These are phyloP conservation scores for Cystobasidiopsis lactophilus DNA, from an alignment of 768 basidiomycete species.

Conservation along the genomic window DNA sequence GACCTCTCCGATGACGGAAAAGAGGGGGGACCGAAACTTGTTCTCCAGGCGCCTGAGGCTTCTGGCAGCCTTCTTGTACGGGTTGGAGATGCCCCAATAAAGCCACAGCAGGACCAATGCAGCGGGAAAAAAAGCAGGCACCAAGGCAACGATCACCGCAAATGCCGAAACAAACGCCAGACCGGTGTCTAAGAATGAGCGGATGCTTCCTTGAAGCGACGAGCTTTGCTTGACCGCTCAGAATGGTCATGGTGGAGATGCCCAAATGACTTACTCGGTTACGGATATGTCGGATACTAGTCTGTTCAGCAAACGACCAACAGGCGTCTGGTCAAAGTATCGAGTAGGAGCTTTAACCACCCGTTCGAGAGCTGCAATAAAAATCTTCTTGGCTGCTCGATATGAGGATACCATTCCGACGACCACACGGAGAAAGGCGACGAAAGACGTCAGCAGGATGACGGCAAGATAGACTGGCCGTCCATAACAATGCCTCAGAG, in stretches of 20 bases:
- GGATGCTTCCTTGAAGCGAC: not conserved
- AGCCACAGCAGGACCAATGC: not conserved
- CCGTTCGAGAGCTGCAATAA: too few relatives aligned
- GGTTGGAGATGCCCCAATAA: not conserved
- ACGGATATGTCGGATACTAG: not conserved
- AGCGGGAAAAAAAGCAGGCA: not conserved
- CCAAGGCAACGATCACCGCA: not conserved
- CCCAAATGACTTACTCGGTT: not conserved
- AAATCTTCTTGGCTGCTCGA: too few relatives aligned
- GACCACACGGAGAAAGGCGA: too few relatives aligned
- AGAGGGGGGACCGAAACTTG: not conserved
- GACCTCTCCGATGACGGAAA: not conserved
- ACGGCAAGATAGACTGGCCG: too few relatives aligned
- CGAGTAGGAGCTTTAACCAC: too few relatives aligned
- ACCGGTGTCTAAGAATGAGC: not conserved
- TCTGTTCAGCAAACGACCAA: not conserved
- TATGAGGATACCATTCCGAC: too few relatives aligned
- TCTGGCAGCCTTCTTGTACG: not conserved
- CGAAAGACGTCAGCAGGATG: too few relatives aligned
- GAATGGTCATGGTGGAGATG: too few relatives aligned
- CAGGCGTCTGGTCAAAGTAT: not conserved
- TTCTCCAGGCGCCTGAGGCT: not conserved
- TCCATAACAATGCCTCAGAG: too few relatives aligned
- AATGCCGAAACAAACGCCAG: not conserved
- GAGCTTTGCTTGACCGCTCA: too few relatives aligned